Base-by-base conservation (phyloP, 257 asterid genomes). In the Penstemon davidsonii region DNA sequence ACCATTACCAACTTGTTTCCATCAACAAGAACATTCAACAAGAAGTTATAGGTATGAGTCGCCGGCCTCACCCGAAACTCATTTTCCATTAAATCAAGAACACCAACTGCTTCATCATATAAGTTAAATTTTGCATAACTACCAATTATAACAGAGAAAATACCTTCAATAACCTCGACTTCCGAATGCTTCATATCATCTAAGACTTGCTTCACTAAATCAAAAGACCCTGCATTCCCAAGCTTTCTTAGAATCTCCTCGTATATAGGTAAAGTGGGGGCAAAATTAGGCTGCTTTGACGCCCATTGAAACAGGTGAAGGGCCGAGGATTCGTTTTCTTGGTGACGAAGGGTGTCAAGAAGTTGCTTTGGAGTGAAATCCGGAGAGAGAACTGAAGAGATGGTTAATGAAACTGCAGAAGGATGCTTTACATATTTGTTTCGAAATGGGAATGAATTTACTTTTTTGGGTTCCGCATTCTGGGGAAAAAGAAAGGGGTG, bases 11-110 rank as follows among this genome's bases (percentile, higher is more conserved):
- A 79, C 77, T 90, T 90, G 49, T 81, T 83, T 33, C 94, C 96
- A 49, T 93, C 95, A 63, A 90, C 95, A 63, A 93, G 96, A 54
- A 86, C 85, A 73, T 93, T 93, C 86, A 93, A 76, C 83, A 90
- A 67, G 49, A 76, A 69, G 74, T 93, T 90, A 62, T 75, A 93
- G 43, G 81, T 81, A 70, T 77, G 81, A 38, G 94, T 85, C 11
- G 85, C 84, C 0, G 98, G 88, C 67, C 65, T 73, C 67, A 88
- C 79, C 8, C 78, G 71, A 60, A 81, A 93, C 57, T 85, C 96
- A 4, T 79, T 65, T 53, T 80, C 85, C 98, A 90, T 93, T 74
- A 79, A 51, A 67, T 80, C 84, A 71, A 93, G 88, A 60, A 90
- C 89, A 8, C 74, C 81, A 73, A 86, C 72, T 15, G 90, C 95